These are phyloP conservation scores for Dryas drummondii DNA, from an alignment of 306 rosid species.

Conservation along the genomic window DNA sequence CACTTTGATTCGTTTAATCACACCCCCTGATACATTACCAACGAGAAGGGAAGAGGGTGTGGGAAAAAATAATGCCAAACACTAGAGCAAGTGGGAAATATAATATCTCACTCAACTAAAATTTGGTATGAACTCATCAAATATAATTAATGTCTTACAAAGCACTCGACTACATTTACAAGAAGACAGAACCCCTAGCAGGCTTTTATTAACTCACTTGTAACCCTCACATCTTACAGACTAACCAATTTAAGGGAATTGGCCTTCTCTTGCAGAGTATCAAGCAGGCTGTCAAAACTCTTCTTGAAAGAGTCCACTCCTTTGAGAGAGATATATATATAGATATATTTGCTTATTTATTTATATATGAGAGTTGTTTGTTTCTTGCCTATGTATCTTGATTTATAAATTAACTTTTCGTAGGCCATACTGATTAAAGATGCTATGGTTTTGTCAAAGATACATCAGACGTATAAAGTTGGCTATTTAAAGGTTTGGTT, in stretches of 20 bases:
- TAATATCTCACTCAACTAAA: background rate
- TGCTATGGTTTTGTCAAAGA: too few species aligned
- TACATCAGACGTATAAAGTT: too few species aligned
- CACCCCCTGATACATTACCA: background rate
- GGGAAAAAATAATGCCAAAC: background rate
- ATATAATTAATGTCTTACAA: slow-evolving; percentile 17
- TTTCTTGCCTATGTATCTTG: too few species aligned
- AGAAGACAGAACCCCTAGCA: slow-evolving; percentile 23
- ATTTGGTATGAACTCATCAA: slow-evolving; percentile 5
- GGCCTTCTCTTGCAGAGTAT: slow-evolving; percentile 93
- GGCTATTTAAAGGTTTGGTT: too few species aligned
- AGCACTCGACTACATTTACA: slow-evolving; percentile 38
- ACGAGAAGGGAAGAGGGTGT: background rate
- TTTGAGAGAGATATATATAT: too few species aligned
- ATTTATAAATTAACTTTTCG: too few species aligned
- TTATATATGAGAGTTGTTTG: too few species aligned
- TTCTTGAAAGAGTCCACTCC: slow-evolving; percentile 97
- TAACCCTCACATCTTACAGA: slow-evolving; percentile 37
- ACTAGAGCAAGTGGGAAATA: background rate
- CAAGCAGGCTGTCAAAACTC: slow-evolving; percentile 92
- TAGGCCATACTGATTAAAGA: too few species aligned
- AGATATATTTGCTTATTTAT: too few species aligned
- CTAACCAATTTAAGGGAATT: slow-evolving; percentile 75
- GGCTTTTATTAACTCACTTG: background rate
- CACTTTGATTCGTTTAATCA: background rate